phyloP scores from a whole-genome alignment of 2,329 filamentous ascomycete genomes.

The Blumeriella jaapii region DNA sequence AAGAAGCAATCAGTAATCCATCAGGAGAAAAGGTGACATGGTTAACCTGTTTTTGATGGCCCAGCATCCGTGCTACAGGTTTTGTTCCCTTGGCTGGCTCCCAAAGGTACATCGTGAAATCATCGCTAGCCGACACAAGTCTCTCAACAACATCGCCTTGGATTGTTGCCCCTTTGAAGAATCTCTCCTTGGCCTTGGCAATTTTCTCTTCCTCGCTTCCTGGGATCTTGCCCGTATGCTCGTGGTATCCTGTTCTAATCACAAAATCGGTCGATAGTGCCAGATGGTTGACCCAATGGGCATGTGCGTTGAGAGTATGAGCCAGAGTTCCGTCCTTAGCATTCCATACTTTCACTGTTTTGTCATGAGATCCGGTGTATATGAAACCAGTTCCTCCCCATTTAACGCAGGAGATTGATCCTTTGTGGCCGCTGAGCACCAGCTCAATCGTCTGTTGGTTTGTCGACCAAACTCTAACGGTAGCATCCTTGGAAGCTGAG shows the following conservation, averaged over 20 bases:
- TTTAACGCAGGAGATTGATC: slow-evolving; percentile 76
- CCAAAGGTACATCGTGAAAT: slow-evolving; percentile 96
- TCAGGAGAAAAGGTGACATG: slow-evolving; percentile 92
- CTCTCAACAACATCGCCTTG: slow-evolving; percentile 70
- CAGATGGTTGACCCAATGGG: slow-evolving; percentile 92
- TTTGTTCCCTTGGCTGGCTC: slow-evolving; percentile 69
- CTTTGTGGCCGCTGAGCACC: slow-evolving; percentile 79
- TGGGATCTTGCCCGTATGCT: slow-evolving; percentile 66
- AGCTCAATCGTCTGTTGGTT: slow-evolving; percentile 69
- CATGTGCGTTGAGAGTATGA: slow-evolving; percentile 70
- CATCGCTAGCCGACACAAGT: slow-evolving; percentile 82
- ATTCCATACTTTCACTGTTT: slow-evolving; percentile 87
- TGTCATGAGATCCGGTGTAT: slow-evolving; percentile 81
- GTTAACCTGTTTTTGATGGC: slow-evolving; percentile 94
- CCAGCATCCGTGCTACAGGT: slow-evolving; percentile 76
- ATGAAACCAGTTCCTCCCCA: slow-evolving; percentile 88
- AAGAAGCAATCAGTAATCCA: slow-evolving; percentile 74
- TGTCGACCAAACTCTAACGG: slow-evolving; percentile 77
- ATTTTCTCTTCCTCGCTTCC: slow-evolving; percentile 57
- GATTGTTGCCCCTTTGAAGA: slow-evolving; percentile 72
- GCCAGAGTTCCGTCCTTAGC: slow-evolving; percentile 65
- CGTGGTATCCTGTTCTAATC: slow-evolving; percentile 73
- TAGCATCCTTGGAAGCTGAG: slow-evolving; percentile 81
- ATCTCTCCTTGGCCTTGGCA: slow-evolving; percentile 66
- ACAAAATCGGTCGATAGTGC: slow-evolving; percentile 89